Evolutionary conservation across 129 eudicot species (phyloP).

Genomic region (Flaveria robusta): DNA sequence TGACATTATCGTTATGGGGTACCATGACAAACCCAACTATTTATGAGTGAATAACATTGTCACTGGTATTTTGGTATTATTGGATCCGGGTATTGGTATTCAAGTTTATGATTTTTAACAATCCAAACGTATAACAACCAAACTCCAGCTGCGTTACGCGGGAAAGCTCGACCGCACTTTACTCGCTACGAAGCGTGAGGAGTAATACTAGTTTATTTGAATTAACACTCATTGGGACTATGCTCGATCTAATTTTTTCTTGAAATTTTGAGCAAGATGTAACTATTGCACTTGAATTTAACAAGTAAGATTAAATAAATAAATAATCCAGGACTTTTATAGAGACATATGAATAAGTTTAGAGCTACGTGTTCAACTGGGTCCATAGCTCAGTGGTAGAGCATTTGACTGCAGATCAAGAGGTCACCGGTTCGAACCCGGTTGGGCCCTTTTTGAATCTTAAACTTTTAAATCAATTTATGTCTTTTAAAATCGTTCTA

Average conservation of each 20-base stretch:
- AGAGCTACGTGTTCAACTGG: constrained; percentile 22
- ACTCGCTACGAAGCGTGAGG: too few species aligned
- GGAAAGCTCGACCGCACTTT: too few species aligned
- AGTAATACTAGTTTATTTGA: not conserved
- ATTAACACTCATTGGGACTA: not conserved
- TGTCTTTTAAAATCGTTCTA: not conserved
- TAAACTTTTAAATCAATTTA: not conserved
- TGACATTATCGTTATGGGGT: too few species aligned
- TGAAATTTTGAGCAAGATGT: not conserved
- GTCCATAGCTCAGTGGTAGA: constrained; percentile 99
- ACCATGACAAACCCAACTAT: too few species aligned
- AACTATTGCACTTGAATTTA: not conserved
- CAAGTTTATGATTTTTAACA: too few species aligned
- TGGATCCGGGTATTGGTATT: too few species aligned
- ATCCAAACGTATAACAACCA: too few species aligned
- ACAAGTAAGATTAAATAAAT: not conserved
- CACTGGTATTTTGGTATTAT: too few species aligned
- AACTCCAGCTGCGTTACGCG: too few species aligned
- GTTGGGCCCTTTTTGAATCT: constrained; percentile 76
- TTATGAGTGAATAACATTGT: too few species aligned
- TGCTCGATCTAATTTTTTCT: not conserved
- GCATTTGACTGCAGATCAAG: constrained; percentile 99
- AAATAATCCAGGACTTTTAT: not conserved
- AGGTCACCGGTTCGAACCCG: constrained; percentile 99
- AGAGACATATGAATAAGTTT: not conserved